phyloP scores from a whole-genome alignment of 495 filamentous ascomycete genomes.

The Xylaria longipes region DNA sequence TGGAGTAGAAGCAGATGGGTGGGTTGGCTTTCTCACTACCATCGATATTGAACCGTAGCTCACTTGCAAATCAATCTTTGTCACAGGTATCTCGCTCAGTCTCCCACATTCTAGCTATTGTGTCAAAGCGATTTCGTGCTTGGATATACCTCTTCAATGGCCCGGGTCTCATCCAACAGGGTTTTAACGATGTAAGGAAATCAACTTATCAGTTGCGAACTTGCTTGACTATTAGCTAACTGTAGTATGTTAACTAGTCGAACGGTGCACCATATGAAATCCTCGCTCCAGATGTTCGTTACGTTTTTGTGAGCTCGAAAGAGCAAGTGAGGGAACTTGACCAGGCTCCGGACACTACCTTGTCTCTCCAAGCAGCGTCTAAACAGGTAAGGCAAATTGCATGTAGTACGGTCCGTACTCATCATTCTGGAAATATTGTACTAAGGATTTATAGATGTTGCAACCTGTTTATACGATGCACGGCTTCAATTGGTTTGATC shows the following conservation, averaged over 20 bases:
- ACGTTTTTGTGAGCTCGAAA: slow-evolving; percentile 34
- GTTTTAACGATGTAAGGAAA: slow-evolving; percentile 14
- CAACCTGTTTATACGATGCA: slow-evolving; percentile 40
- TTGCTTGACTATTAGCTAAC: background rate
- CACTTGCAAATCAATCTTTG: background rate
- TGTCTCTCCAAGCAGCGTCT: slow-evolving; percentile 43
- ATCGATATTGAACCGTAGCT: background rate
- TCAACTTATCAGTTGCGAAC: background rate
- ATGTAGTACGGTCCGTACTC: background rate
- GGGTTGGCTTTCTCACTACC: too few species aligned
- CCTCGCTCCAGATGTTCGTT: slow-evolving; percentile 31
- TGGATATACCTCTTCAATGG: slow-evolving; percentile 27
- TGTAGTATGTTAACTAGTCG: slow-evolving; percentile 29
- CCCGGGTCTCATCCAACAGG: slow-evolving; percentile 22
- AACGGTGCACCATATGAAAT: slow-evolving; percentile 35
- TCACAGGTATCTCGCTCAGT: background rate
- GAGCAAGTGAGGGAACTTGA: slow-evolving; percentile 41
- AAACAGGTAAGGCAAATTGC: slow-evolving; percentile 23
- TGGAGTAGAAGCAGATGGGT: too few species aligned
- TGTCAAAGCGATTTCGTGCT: background rate
- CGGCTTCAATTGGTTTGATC: slow-evolving; percentile 38
- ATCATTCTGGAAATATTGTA: background rate
- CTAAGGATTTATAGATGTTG: slow-evolving; percentile 27
- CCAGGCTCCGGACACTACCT: slow-evolving; percentile 30
- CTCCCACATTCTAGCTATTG: background rate